Evolutionary conservation across 2,329 filamentous ascomycete genomes (phyloP), one percentile per base, ranked within the genome.

Genomic region (Tympanopsis confertula): DNA sequence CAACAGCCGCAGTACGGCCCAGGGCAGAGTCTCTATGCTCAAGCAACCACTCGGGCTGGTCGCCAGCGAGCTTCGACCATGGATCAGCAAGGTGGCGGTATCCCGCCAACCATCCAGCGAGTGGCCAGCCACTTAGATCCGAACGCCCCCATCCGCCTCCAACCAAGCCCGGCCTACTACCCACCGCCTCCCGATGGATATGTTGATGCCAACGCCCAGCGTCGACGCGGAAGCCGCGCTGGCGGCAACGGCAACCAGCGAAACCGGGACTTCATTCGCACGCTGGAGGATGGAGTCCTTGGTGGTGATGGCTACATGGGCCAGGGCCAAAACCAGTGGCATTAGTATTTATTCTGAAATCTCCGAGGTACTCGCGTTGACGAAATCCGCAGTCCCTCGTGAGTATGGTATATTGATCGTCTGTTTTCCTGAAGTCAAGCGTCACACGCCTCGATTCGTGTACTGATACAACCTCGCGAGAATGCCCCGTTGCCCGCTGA

Each of bases 121-220:
- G 91, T 98, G 17, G 91, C 91, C 30, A 94, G 87, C 55, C 89
- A 96, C 58, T 73, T 98, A 33, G 91, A 98, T 53, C 91, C 91
- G 2, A 96, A 78, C 49, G 85, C 88, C 42, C 91, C 91, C 0
- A 96, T 98, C 50, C 77, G 91, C 36, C 62, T 96, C 40, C 91
- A 98, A 55, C 91, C 91, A 2, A 95, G 87, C 49, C 91, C 91
- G 4, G 91, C 91, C 2, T 98, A 98, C 59, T 98, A 96, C 50
- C 91, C 91, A 10, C 91, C 91, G 15, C 85, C 89, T 2, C 78
- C 83, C 5, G 89, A 96, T 46, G 85, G 86, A 7, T 78, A 86
- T 49, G 71, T 76, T 5, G 74, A 84, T 42, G 71, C 78, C 36
- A 74, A 71, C 41, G 66, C 75, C 18, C 52, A 68, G 35, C 56